These are phyloP conservation scores for Solanum tarijense DNA, from an alignment of 257 asterid species.

Conservation along the genomic window DNA sequence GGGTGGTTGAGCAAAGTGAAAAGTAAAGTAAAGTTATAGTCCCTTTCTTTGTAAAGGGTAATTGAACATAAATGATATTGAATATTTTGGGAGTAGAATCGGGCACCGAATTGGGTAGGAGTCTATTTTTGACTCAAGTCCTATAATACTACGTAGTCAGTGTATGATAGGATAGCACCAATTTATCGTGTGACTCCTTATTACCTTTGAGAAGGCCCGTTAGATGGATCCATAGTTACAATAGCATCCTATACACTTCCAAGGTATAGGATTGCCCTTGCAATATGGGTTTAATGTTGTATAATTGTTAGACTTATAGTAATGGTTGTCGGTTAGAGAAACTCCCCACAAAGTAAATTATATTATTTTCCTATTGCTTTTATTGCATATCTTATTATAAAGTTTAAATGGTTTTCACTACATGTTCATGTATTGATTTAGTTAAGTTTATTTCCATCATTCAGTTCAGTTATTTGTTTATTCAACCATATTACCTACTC, in stretches of 20 bases:
- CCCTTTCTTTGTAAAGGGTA: neutral
- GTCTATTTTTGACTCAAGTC: too few species aligned
- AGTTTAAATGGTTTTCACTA: neutral
- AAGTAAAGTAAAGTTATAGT: neutral
- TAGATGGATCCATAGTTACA: neutral
- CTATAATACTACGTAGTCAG: neutral
- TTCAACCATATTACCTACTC: neutral
- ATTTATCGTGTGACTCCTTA: neutral
- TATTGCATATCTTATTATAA: neutral
- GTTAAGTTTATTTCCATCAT: neutral
- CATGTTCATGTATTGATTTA: neutral
- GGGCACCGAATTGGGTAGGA: neutral
- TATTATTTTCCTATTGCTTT: neutral
- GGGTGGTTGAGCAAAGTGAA: neutral
- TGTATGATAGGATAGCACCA: neutral
- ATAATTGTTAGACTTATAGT: too few species aligned
- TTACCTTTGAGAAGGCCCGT: neutral
- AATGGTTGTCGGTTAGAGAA: neutral
- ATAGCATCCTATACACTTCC: neutral
- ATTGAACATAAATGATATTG: neutral
- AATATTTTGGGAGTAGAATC: neutral
- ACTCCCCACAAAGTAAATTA: neutral
- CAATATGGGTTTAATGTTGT: neutral
- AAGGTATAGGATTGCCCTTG: neutral
- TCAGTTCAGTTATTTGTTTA: too few species aligned